Base-by-base conservation (phyloP, 306 rosid genomes). In the Ormosia semicastrata region DNA sequence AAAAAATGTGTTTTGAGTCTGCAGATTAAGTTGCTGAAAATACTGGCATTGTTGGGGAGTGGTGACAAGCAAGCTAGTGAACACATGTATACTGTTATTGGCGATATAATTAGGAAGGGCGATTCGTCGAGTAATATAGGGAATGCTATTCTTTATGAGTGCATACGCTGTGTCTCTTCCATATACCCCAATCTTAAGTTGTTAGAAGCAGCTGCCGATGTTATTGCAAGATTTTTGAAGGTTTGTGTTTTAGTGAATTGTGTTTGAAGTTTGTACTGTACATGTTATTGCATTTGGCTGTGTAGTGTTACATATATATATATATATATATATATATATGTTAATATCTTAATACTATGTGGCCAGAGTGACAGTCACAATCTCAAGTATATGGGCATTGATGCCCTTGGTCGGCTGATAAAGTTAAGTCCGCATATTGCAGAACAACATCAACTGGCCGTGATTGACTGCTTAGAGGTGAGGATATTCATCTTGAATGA, bases 391-490 rank as follows among this genome's bases (percentile, higher is more conserved):
- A 91, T 96, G 99, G 99, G 99, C 54, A 96, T 96, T 74, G 99
- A 96, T 86, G 93, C 97, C 57, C 98, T 96, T 68, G 97, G 97
- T 83, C 97, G 97, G 79, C 73, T 96, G 49, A 92, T 96, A 79
- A 94, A 90, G 92, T 77, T 91, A 65, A 93, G 94, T 66, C 97
- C 99, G 2, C 91, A 92, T 58, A 83, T 96, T 63, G 99, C 99
- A 2, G 99, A 96, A 82, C 94, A 90, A 69, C 99, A 96, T 76
- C 99, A 96, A 86, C 88, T 96, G 71, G 99, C 99, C 2, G 98
- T 96, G 81, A 96, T 96, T 67, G 99, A 96, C 79, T 96, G 99
- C 92, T 88, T 96, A 75, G 99, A 96, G 98, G 97, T 95, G 80
- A 86, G 86, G 43, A 59, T 66, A 52, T 71, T 86, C 10, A 33